phyloP scores from a whole-genome alignment of 345 rosid species.

The Rhodomyrtus tomentosa region DNA sequence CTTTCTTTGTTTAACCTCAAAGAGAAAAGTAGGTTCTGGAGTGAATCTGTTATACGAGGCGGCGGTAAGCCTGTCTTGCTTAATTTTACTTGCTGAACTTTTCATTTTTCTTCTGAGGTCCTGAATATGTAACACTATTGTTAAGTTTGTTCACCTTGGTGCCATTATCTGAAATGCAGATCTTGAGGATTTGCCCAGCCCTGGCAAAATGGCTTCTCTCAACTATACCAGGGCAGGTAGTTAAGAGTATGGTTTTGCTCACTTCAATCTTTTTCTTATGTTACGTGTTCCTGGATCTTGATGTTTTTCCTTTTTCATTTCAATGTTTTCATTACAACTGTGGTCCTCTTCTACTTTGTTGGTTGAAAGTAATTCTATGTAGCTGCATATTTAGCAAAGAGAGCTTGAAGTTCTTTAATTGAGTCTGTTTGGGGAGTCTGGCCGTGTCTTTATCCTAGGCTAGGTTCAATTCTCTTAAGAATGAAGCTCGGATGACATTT shows the following conservation, averaged over 20 bases:
- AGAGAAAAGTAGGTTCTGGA: conserved; percentile 88
- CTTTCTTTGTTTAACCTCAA: conserved; percentile 87
- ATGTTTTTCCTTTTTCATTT: neutral
- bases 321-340: neutral
- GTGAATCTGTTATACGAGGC: conserved; percentile 65
- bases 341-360: neutral
- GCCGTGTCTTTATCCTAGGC: neutral
- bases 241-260: neutral
- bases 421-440: neutral
- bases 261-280: neutral
- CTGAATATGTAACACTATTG: neutral
- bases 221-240: conserved; percentile 85
- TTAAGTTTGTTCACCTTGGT: neutral
- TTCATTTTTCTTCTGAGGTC: neutral
- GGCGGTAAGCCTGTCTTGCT: conserved; percentile 15
- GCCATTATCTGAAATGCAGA: conserved; percentile 17
- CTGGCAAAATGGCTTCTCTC: conserved; percentile 33
- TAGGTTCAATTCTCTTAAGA: neutral
- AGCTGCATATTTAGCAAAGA: neutral
- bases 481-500: neutral
- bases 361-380: neutral
- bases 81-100: neutral
- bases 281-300: neutral
- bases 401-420: neutral
- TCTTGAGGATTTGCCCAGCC: conserved; percentile 56